These are phyloP conservation scores for Haplosporangium gracile DNA, from an alignment of 192 early-diverging fungal species.

Conservation along the genomic window DNA sequence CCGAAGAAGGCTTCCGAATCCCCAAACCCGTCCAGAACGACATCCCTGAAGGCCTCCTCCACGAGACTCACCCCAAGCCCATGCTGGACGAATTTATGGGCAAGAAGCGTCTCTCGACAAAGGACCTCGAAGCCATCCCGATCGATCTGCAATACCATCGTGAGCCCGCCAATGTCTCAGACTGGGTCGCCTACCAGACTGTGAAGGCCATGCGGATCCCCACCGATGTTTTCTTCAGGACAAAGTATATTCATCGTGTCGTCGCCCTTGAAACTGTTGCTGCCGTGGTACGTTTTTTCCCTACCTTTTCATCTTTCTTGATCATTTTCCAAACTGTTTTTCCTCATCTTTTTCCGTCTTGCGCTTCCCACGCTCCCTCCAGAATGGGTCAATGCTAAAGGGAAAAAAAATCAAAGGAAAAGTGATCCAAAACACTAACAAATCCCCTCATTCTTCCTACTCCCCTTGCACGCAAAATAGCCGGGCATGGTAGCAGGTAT, in stretches of 20 bases:
- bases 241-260: constrained; percentile 82
- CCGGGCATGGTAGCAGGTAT: constrained; percentile 93
- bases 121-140: constrained; percentile 72
- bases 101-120: constrained; percentile 62
- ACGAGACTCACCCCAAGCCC: constrained; percentile 57
- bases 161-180: constrained; percentile 65
- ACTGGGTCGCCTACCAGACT: constrained; percentile 73
- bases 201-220: constrained; percentile 76
- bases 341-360: background rate
- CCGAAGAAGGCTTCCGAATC: constrained; percentile 12
- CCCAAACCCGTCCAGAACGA: constrained; percentile 43
- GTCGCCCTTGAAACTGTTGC: constrained; percentile 86
- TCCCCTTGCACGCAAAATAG: constrained; percentile 45
- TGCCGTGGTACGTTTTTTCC: constrained; percentile 57
- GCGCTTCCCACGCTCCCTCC: background rate
- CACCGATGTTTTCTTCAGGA: constrained; percentile 78
- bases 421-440: background rate
- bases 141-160: constrained; percentile 73
- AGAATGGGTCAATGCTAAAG: background rate
- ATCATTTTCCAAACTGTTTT: background rate
- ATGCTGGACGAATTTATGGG: constrained; percentile 75
- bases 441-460: constrained; percentile 59
- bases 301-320: background rate
- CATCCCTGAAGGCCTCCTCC: constrained; percentile 28
- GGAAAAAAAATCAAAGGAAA: background rate